A percentile compares a stretch with the other conserved stretches of the same genome.
Conservation (phyloP, 257 asterid species). For the Forsythia suspensa region DNA sequence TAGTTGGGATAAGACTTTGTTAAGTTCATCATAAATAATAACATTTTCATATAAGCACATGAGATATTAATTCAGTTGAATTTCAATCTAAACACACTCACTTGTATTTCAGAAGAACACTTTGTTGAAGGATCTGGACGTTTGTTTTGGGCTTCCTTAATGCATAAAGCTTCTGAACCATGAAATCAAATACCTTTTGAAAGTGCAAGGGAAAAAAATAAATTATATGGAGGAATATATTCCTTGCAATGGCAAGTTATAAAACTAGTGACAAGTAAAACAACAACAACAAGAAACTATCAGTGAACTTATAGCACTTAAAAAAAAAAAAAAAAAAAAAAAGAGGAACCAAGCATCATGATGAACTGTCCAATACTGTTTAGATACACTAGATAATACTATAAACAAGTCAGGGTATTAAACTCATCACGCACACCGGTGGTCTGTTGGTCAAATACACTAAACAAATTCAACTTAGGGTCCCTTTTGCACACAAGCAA, state of each 20-base stretch:
- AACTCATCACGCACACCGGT: neutral
- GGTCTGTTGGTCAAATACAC: neutral
- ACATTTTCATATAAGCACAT: neutral
- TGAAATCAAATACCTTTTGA: constrained; percentile 79
- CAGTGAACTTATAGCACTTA: constrained; percentile 18
- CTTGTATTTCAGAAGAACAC: constrained; percentile 97
- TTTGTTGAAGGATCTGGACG: constrained; percentile 98
- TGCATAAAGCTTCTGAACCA: constrained; percentile 90
- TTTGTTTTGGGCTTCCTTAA: constrained; percentile 98
- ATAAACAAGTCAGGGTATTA: neutral
- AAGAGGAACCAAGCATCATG: neutral
- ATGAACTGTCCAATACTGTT: neutral
- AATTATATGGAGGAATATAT: constrained; percentile 21
- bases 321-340: neutral
- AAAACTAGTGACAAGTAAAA: neutral
- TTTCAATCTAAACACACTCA: constrained; percentile 41
- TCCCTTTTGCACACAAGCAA: neutral
- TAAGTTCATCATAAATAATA: neutral
- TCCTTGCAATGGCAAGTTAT: constrained; percentile 15
- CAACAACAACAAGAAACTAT: constrained; percentile 17
- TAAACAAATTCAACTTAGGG: neutral
- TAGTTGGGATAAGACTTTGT: neutral
- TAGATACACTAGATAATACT: neutral
- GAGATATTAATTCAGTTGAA: neutral
- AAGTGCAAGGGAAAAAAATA: constrained; percentile 24